A percentile compares a stretch with the other conserved stretches of the same genome.
These are phyloP conservation scores for Neopestalotiopsis sp. DNA, from an alignment of 2,329 filamentous ascomycete genomes.

Conservation along the genomic window DNA sequence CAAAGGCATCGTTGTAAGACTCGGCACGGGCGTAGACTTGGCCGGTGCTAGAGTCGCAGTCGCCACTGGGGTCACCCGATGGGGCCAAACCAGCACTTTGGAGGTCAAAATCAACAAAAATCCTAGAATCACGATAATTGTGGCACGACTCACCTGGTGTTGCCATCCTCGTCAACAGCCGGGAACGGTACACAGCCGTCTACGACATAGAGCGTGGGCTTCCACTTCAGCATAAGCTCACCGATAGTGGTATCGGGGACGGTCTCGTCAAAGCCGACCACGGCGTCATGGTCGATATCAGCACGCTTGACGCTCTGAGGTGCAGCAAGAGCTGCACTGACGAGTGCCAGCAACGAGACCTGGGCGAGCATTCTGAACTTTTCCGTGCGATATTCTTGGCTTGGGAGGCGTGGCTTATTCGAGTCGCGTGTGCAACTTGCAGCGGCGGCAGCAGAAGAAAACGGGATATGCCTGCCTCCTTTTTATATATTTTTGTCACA, in stretches of 20 bases:
- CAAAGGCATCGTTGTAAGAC: slow-evolving; percentile 32
- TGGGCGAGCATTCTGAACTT: slow-evolving; percentile 1
- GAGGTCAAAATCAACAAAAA: background rate
- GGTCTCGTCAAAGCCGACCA: slow-evolving; percentile 14
- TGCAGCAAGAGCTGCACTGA: slow-evolving; percentile 6
- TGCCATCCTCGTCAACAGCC: slow-evolving; percentile 10
- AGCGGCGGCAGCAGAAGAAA: background rate
- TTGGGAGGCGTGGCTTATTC: no score
- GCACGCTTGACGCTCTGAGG: slow-evolving; percentile 4
- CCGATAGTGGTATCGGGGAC: slow-evolving; percentile 1
- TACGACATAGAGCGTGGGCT: slow-evolving; percentile 11
- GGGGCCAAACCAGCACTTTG: slow-evolving; percentile 35
- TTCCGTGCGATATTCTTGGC: background rate
- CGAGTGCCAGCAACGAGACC: slow-evolving; percentile 12
- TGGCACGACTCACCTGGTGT: slow-evolving; percentile 5
- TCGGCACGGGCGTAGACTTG: slow-evolving; percentile 40
- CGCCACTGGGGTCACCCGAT: slow-evolving; percentile 29
- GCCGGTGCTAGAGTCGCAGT: slow-evolving; percentile 34
- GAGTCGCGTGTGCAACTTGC: background rate
- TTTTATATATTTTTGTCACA: background rate
- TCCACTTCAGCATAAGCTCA: slow-evolving; percentile 11
- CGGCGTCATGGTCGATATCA: slow-evolving; percentile 14
- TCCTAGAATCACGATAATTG: background rate
- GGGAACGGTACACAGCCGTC: slow-evolving; percentile 18
- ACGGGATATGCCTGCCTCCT: background rate